Evolutionary conservation across 2,329 filamentous ascomycete species (phyloP), one percentile per base, ranked within the genome.

Genomic region (Fusarium albidum): DNA sequence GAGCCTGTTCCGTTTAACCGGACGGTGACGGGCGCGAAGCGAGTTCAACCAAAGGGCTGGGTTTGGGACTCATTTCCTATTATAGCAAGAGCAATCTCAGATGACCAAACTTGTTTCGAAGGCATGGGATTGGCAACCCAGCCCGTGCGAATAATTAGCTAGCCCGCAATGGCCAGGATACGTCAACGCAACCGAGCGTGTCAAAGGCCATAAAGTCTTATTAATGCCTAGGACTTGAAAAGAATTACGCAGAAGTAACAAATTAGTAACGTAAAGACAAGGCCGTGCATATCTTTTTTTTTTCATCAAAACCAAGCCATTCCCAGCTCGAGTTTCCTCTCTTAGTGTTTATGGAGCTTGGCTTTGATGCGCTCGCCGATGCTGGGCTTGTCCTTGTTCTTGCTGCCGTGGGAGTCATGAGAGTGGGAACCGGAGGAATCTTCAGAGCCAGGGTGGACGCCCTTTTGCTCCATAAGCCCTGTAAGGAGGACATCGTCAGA

Each of bases 281-380:
- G 34, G 41, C 43, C 31, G 44, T 61, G 26, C 34, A 63, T 55
- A 55, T 61, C 38, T 58, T 61, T 51, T 58, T 61, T 51, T 21
- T 42, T n/a, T 61, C 57, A 48, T 60, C 53, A 58, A 13, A 31
- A 25, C 35, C 31, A 14, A 43, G 18, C 40, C 17, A 37, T 42
- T 31, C 28, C 28, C 9, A 13, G 12, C 13, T 31, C 25, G 9
- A 14, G 6, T 9, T 10, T 25, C 17, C 13, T 14, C n/a, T 14
- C 18, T 62, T 67, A 77, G 64, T 79, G 73, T 50, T 73, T 74
- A 72, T 89, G 86, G 53, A 90, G 73, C 77, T 89, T 90, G 49
- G 82, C 80, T 81, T 89, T 90, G 72, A 90, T 82, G 75, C 87
- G 88, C 51, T 86, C 79, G 55, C 80, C 79, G 33, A 88, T 67